Evolutionary conservation across 352 stramenopile genomes (phyloP), one percentile per base, ranked within the genome.

Genomic region (Globisporangium camurandrum): DNA sequence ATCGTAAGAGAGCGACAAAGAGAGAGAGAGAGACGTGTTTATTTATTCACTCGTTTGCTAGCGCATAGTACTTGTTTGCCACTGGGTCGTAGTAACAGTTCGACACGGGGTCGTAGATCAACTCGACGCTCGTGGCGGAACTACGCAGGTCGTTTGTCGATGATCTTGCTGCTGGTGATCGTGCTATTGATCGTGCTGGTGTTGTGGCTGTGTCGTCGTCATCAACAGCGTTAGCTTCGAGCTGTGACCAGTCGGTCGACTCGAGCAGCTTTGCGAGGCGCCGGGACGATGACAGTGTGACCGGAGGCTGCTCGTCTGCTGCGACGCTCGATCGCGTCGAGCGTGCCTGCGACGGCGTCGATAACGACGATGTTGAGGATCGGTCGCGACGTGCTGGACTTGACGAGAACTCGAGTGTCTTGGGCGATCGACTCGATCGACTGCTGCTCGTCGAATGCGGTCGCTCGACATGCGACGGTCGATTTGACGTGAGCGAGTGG

Each of bases 61-160:
- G 54, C n/a, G 78, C 62, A 51, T 95, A 93, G 62, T 95, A 93
- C 64, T 93, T 93, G 47, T 89, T 87, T 33, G 60, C 66, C 19
- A 86, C 55, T 0, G 80, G 80, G 52, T 93, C 84, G 46, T 80
- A 86, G 64, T 93, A 95, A 51, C 84, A 95, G 17, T 79, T 67
- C 59, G 93, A 45, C 31, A 89, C 69, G 27, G 84, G 78, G 30
- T 95, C 82, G 49, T 91, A 95, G 28, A 95, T 64, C 39, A 95
- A 57, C 46, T 95, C 84, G 47, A 93, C 46, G 44, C 58, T 48
- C 38, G 22, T 26, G 17, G 12, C 14, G n/a, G 31, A 30, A 38
- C 40, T 37, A 19, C 3, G 6, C 14, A 19, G 17, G 49, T 9
- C 49, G 2, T 16, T 19, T 3, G 19, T 27, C 30, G 19, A 27